phyloP scores from a whole-genome alignment of 352 stramenopile species.

The Phytopythium mirpurense region DNA sequence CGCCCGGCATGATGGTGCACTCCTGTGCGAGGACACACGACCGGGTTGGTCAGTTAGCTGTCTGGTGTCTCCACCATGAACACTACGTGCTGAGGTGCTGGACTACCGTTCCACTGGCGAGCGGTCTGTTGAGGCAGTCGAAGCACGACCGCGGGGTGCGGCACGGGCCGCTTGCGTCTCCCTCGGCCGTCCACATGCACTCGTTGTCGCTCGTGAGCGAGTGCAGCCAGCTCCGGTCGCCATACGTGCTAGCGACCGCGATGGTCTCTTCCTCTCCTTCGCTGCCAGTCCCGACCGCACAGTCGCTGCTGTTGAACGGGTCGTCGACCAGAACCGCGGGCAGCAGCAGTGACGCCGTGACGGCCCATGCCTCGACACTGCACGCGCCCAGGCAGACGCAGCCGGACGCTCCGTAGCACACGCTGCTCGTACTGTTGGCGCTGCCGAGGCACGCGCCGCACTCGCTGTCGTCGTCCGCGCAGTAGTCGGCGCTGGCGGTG shows the following conservation, averaged over 20 bases:
- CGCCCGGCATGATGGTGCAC: conserved; percentile 28
- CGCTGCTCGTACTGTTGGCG: conserved; percentile 12
- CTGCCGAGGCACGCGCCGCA: conserved; percentile 26
- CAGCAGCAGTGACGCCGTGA: conserved; percentile 12
- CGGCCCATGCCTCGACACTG: conserved; percentile 21
- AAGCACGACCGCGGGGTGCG: conserved; percentile 26
- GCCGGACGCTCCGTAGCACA: conserved; percentile 15
- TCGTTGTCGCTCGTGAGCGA: conserved; percentile 21
- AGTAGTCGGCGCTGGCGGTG: conserved; percentile 27
- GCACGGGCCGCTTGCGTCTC: conserved; percentile 5
- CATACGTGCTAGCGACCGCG: background rate
- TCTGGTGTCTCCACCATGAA: too few species aligned
- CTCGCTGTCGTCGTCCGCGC: conserved; percentile 24
- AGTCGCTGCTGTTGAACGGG: conserved; percentile 7
- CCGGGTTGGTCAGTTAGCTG: too few species aligned
- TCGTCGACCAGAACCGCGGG: conserved; percentile 2
- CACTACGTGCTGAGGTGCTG: too few species aligned
- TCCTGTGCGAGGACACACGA: background rate
- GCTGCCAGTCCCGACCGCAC: background rate
- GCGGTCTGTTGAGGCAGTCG: conserved; percentile 27
- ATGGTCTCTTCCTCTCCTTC: conserved; percentile 1
- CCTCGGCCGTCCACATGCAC: conserved; percentile 31
- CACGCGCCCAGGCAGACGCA: conserved; percentile 40
- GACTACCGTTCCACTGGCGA: conserved; percentile 15
- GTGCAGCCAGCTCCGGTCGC: conserved; percentile 8